Conservation (phyloP, 495 filamentous ascomycete genomes). For the Penicillium chermesinum region DNA sequence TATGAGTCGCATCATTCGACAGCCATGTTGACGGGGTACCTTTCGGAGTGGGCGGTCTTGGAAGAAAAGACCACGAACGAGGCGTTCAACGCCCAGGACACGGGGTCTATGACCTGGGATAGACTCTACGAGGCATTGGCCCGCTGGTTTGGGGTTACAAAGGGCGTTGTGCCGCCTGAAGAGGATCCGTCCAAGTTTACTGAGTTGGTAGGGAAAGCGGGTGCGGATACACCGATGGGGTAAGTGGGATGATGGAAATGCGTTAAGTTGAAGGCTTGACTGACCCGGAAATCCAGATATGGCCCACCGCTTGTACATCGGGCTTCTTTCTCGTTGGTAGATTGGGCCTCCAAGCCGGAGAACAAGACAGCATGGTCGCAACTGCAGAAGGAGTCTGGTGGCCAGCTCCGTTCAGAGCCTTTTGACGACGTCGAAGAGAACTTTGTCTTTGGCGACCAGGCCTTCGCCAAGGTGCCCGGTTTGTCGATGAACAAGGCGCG, state of each 20-base stretch:
- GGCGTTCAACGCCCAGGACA: slow-evolving; percentile 42
- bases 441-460: background rate
- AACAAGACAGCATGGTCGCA: background rate
- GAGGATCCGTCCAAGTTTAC: background rate
- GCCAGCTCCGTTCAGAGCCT: background rate
- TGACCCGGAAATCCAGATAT: background rate
- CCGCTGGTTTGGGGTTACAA: slow-evolving; percentile 33
- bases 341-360: background rate
- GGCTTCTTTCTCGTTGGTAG: background rate
- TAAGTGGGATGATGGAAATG: background rate
- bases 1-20: slow-evolving; percentile 28
- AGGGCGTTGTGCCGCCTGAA: background rate
- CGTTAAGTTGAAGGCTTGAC: background rate
- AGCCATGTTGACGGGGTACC: slow-evolving; percentile 38
- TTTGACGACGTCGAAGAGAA: background rate
- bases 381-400: background rate
- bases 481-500: background rate
- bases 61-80: slow-evolving; percentile 27
- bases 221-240: background rate
- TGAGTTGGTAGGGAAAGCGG: background rate
- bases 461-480: background rate
- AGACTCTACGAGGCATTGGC: slow-evolving; percentile 42
- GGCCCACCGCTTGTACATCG: background rate
- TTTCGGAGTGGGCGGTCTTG: slow-evolving; percentile 46
- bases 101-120: slow-evolving; percentile 32